Percentiles rank a stretch among this genome's conserved stretches.
Conservation (phyloP, 2,329 filamentous ascomycete genomes). For the Colletotrichum lini region DNA sequence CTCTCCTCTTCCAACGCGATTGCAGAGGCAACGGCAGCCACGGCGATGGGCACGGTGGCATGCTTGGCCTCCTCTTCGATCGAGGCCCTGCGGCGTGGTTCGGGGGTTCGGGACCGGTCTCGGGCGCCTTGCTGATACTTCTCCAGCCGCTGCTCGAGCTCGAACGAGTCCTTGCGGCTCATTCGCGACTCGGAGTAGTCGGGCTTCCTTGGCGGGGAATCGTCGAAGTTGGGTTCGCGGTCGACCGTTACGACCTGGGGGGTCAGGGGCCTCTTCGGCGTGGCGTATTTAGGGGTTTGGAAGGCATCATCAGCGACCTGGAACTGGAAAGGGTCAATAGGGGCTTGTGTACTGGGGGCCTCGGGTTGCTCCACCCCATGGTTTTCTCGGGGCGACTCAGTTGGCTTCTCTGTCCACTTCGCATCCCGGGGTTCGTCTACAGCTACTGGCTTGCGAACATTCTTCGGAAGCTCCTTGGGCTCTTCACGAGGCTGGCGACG, state of each 20-base stretch:
- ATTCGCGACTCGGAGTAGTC: conserved; percentile 53
- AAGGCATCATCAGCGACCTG: conserved; percentile 69
- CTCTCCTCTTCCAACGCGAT: conserved; percentile 59
- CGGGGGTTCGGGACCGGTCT: conserved; percentile 45
- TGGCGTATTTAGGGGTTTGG: conserved; percentile 56
- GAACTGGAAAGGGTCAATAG: conserved; percentile 71
- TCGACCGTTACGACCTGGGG: conserved; percentile 68
- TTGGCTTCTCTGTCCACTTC: conserved; percentile 48
- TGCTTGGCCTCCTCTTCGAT: conserved; percentile 60
- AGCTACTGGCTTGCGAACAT: conserved; percentile 41
- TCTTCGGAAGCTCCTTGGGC: conserved; percentile 44
- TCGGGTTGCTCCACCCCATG: conserved; percentile 42
- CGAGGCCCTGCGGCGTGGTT: conserved; percentile 42
- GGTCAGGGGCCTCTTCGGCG: conserved; percentile 60
- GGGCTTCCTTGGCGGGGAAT: conserved; percentile 49
- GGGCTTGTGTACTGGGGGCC: conserved; percentile 47
- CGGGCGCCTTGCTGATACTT: conserved; percentile 47
- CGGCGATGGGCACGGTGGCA: conserved; percentile 63
- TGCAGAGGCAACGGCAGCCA: conserved; percentile 63
- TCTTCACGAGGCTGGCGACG: conserved; percentile 43
- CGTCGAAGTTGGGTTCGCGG: conserved; percentile 66
- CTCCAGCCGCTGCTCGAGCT: conserved; percentile 55
- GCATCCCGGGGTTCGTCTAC: conserved; percentile 44
- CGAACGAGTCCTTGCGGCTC: conserved; percentile 66
- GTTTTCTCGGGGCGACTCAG: conserved; percentile 34